Conservation (phyloP, 495 filamentous ascomycete genomes). For the Xylaria flabelliformis region DNA sequence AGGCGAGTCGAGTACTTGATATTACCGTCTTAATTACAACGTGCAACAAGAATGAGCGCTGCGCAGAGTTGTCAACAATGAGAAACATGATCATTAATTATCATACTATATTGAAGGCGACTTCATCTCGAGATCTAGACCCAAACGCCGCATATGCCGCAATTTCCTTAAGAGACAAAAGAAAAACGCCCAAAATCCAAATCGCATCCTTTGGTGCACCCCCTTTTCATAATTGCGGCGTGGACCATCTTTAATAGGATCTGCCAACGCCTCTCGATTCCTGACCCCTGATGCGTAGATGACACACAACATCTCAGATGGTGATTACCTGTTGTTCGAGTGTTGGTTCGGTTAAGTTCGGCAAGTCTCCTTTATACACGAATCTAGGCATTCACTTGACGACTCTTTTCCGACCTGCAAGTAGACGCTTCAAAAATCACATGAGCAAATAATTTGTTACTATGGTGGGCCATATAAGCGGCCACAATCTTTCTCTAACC, state of each 20-base stretch:
- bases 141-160: background rate
- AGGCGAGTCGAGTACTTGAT: too few relatives aligned
- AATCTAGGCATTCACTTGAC: background rate
- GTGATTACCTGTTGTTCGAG: background rate
- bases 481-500: background rate
- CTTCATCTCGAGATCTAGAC: slow-evolving; percentile 4
- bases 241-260: background rate
- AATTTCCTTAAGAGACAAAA: background rate
- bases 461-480: background rate
- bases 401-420: background rate
- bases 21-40: background rate
- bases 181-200: background rate
- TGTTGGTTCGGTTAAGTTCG: background rate
- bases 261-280: slow-evolving; percentile 13
- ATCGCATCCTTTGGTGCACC: slow-evolving; percentile 1
- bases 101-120: slow-evolving; percentile 10
- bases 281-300: background rate
- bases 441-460: background rate
- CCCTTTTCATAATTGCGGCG: slow-evolving; percentile 16
- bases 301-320: background rate
- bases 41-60: background rate
- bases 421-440: background rate
- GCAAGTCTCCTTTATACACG: background rate
- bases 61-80: background rate
- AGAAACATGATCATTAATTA: background rate